Conservation (phyloP, 768 basidiomycete genomes). For the Russula brevipes region DNA sequence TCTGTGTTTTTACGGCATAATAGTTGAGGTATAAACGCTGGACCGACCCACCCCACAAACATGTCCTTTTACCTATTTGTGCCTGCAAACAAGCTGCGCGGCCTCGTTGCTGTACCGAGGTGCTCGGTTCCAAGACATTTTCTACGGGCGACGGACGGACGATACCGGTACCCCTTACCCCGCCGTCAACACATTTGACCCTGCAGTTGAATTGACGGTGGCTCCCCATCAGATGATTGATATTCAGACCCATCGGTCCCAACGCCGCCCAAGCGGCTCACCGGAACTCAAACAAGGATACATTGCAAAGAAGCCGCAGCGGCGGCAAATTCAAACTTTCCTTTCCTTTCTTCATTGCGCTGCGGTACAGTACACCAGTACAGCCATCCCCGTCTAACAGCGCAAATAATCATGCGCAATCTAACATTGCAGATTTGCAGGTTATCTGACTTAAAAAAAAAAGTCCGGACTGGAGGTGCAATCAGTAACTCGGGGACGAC, state of each 20-base stretch:
- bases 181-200: neutral
- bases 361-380: no score
- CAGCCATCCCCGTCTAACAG: neutral
- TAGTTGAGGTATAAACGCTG: constrained; percentile 1
- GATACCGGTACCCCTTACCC: neutral
- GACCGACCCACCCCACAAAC: neutral
- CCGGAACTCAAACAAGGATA: neutral
- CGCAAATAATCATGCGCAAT: neutral
- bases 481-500: no score
- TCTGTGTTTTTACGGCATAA: constrained; percentile 12
- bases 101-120: neutral
- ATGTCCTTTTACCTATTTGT: neutral
- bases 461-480: no score
- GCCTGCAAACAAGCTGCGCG: neutral
- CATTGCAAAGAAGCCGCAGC: neutral
- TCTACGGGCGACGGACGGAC: neutral
- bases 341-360: neutral
- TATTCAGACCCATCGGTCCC: neutral
- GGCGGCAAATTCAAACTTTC: neutral
- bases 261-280: neutral
- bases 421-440: no score
- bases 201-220: neutral
- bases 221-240: neutral
- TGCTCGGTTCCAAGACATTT: neutral
- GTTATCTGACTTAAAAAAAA: no score